Base-by-base conservation (phyloP, 2,329 filamentous ascomycete species). In the Didymella segeticola region DNA sequence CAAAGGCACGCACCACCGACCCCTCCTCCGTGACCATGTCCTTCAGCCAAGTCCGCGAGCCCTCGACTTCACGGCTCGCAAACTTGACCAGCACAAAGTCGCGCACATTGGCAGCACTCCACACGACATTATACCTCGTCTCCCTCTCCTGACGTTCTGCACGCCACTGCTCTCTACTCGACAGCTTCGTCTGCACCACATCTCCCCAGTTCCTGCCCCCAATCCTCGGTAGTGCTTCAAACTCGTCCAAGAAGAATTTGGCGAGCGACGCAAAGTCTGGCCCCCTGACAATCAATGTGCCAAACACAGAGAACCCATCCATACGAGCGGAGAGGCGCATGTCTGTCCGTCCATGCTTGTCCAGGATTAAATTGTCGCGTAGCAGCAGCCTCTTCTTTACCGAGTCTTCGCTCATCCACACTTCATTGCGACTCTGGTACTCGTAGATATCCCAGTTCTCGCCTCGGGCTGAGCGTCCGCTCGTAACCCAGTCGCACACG, bases 401-500 rank as follows among this genome's bases (percentile, higher is more conserved):
- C 9, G 53, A 66, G 1, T 66, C 57, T 33, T 77, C 71, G 11
- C 62, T 71, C 66, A 74, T 65, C 86, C 89, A 93, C n/a, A 98
- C 83, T 76, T 99, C 95, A 70, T 97, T 98, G 60, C 89, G 83
- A 9, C 91, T 92, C 53, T 81, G 85, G 86, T 95, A 98, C 58
- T 82, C 83, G 51, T 83, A 79, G 56, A 97, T 87, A 63, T 87
- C 88, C 95, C 95, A 99, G 59, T 91, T 83, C 76, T 99, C 95
- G 20, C 92, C 93, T 39, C 90, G 85, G 4, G 95, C 93, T 4
- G 82, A 85, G 15, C 95, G 86, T 7, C 95, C 95, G 68, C 93
- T 90, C 2, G 88, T 96, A 6, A 98, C 92, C 95, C 95, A 99
- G 74, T 99, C 95, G 38, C 96, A 79, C 2, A 96, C 82, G 69